Evolutionary conservation across 2,329 filamentous ascomycete species (phyloP).

Genomic region (Pestalotiopsis sp.): DNA sequence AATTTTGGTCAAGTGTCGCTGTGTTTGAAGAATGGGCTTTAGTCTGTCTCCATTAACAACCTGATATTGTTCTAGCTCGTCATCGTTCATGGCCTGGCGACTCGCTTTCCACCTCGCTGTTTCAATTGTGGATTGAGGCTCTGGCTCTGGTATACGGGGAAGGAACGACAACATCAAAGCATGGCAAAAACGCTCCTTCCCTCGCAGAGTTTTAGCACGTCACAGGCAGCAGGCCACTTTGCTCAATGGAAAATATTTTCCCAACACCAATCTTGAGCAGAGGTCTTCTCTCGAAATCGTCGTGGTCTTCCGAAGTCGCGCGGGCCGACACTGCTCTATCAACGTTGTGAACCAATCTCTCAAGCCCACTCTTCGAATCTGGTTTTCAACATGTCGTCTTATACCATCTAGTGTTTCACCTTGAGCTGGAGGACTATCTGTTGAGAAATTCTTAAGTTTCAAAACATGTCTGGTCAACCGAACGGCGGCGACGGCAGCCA

Average conservation of each 20-base stretch:
- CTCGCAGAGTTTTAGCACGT: background rate
- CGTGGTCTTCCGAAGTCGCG: background rate
- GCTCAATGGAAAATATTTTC: background rate
- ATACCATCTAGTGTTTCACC: background rate
- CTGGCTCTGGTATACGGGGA: background rate
- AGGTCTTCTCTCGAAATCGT: background rate
- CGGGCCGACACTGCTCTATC: background rate
- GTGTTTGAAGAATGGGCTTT: too few species aligned
- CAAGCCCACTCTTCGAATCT: background rate
- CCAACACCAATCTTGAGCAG: background rate
- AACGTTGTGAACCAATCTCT: background rate
- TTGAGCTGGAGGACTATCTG: background rate
- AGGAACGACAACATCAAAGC: background rate
- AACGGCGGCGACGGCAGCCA: slow-evolving; percentile 12
- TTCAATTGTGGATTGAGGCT: background rate
- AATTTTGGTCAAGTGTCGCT: too few species aligned
- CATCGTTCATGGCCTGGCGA: background rate
- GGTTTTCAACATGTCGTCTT: background rate
- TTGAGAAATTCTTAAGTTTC: background rate
- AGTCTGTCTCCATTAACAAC: too few species aligned
- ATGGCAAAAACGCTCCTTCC: slow-evolving; percentile 5
- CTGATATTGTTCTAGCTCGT: background rate
- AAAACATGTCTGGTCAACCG: slow-evolving; percentile 25
- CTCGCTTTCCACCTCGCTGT: background rate
- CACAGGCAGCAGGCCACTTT: slow-evolving; percentile 6